phyloP scores from a whole-genome alignment of 495 filamentous ascomycete species.

The Tuber umbilicatum region DNA sequence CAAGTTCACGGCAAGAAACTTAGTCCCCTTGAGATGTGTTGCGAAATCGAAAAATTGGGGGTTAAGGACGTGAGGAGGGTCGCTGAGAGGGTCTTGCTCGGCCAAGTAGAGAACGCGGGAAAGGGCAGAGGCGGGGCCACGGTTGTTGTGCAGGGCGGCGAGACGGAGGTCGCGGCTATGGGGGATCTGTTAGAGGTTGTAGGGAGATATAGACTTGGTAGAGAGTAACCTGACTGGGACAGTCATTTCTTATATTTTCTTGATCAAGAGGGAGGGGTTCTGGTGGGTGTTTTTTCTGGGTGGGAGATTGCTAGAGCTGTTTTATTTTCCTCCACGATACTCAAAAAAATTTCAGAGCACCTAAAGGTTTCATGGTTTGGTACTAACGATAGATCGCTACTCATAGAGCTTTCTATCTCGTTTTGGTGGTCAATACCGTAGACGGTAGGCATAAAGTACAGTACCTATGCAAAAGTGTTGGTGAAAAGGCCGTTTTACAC shows the following conservation, averaged over 20 bases:
- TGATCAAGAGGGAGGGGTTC: neutral
- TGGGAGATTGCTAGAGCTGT: neutral
- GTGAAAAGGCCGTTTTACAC: too few species aligned
- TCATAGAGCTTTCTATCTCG: too few species aligned
- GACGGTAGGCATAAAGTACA: too few species aligned
- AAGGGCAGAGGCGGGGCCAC: slow-evolving; percentile 84
- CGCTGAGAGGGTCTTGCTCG: slow-evolving; percentile 71
- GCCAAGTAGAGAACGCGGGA: slow-evolving; percentile 67
- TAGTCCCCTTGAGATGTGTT: slow-evolving; percentile 86
- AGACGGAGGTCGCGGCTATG: slow-evolving; percentile 49
- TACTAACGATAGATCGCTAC: neutral
- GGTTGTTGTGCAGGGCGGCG: slow-evolving; percentile 80
- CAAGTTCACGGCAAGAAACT: slow-evolving; percentile 91
- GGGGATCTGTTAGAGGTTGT: slow-evolving; percentile 27
- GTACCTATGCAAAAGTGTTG: too few species aligned
- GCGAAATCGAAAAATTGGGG: slow-evolving; percentile 72
- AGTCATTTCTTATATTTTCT: neutral
- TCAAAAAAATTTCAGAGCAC: neutral
- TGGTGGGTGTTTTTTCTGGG: neutral
- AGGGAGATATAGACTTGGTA: slow-evolving; percentile 22
- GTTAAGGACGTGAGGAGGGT: slow-evolving; percentile 77
- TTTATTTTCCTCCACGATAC: neutral
- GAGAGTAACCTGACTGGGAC: neutral
- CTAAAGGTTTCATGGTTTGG: neutral
- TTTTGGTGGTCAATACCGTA: too few species aligned